phyloP scores from a whole-genome alignment of 306 rosid species.

The Rosa lucieae region DNA sequence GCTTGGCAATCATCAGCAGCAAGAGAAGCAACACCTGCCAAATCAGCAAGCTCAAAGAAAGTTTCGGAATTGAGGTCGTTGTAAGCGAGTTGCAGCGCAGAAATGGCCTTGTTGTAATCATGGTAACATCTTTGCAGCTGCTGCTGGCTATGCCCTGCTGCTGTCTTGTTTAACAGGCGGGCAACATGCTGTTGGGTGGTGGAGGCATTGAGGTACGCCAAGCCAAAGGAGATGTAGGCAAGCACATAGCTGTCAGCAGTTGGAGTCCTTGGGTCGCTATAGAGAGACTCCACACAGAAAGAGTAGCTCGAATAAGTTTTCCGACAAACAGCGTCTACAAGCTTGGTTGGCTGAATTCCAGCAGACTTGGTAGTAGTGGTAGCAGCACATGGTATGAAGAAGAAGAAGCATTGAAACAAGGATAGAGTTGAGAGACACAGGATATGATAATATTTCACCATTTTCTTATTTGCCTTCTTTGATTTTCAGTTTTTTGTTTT shows the following conservation, averaged over 20 bases:
- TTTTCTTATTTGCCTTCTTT: background rate
- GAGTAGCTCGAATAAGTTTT: conserved; percentile 40
- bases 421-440: background rate
- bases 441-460: background rate
- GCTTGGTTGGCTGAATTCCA: conserved; percentile 21
- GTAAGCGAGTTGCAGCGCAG: conserved; percentile 32
- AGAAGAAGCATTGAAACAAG: background rate
- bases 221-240: conserved; percentile 37
- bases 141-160: background rate
- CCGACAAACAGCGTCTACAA: conserved; percentile 37
- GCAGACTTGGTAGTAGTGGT: background rate
- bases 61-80: conserved; percentile 51
- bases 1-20: conserved; percentile 37
- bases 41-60: conserved; percentile 35
- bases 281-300: conserved; percentile 46
- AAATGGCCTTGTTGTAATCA: conserved; percentile 39
- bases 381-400: background rate
- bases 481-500: background rate
- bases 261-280: conserved; percentile 36
- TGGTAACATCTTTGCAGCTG: conserved; percentile 28
- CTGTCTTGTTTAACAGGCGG: conserved; percentile 18
- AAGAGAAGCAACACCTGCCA: conserved; percentile 33
- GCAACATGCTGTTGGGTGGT: conserved; percentile 25
- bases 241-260: conserved; percentile 35
- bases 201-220: conserved; percentile 42